Evolutionary conservation across 2,329 filamentous ascomycete species (phyloP).

Genomic region (Phaeoacremonium minimum): DNA sequence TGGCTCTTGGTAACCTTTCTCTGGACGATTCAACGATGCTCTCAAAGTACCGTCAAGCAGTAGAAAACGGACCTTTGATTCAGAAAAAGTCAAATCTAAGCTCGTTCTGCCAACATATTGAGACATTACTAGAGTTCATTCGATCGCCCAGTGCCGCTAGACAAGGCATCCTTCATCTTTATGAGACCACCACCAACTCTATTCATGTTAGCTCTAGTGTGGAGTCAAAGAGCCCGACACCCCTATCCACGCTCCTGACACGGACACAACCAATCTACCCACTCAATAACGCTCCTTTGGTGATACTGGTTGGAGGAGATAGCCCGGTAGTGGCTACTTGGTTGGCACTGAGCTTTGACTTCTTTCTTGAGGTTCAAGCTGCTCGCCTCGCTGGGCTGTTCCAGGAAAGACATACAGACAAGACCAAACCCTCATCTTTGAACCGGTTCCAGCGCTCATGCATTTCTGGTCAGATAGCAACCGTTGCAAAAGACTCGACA

Average conservation of each 20-base stretch:
- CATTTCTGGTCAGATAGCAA: constrained; percentile 47
- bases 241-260: no score
- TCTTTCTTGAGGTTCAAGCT: constrained; percentile 36
- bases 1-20: constrained; percentile 43
- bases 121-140: constrained; percentile 19
- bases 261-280: constrained; percentile 52
- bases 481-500: constrained; percentile 58
- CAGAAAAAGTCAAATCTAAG: no score
- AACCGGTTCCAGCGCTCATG: constrained; percentile 59
- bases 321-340: constrained; percentile 35
- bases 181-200: no score
- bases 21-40: constrained; percentile 38
- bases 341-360: constrained; percentile 49
- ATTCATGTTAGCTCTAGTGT: no score
- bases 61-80: no score
- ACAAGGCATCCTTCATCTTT: constrained; percentile 25
- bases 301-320: constrained; percentile 35
- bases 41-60: constrained; percentile 14
- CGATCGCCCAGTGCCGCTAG: constrained; percentile 20
- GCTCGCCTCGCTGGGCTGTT: constrained; percentile 35
- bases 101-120: no score
- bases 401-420: constrained; percentile 35
- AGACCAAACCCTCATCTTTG: constrained; percentile 46
- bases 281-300: constrained; percentile 52
- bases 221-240: no score